Conservation (phyloP, 2,329 filamentous ascomycete genomes). For the Huntiella bhutanensis region DNA sequence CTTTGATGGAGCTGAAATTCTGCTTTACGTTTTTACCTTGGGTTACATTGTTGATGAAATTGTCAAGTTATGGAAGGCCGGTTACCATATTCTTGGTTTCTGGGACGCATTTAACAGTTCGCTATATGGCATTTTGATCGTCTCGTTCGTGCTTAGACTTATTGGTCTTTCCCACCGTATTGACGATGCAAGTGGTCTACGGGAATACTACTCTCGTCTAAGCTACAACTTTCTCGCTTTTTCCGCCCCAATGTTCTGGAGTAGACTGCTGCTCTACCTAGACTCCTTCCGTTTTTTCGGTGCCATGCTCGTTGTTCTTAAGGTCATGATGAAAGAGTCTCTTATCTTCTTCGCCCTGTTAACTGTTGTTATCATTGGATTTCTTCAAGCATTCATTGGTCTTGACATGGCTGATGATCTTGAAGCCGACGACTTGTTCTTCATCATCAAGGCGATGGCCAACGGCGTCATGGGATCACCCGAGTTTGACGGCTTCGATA, state of each 20-base stretch:
- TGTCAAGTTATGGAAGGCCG: constrained; percentile 85
- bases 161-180: constrained; percentile 50
- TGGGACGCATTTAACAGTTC: constrained; percentile 91
- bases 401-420: constrained; percentile 68
- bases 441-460: constrained; percentile 65
- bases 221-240: constrained; percentile 93
- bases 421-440: constrained; percentile 45
- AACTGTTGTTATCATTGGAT: constrained; percentile 63
- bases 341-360: constrained; percentile 92
- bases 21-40: constrained; percentile 79
- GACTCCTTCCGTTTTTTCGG: constrained; percentile 93
- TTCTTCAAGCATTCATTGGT: constrained; percentile 86
- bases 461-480: constrained; percentile 85
- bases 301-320: constrained; percentile 91
- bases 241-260: constrained; percentile 92
- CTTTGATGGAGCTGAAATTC: constrained; percentile 62
- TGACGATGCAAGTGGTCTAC: constrained; percentile 16
- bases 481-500: constrained; percentile 74
- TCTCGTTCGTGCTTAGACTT: constrained; percentile 63
- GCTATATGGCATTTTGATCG: constrained; percentile 59
- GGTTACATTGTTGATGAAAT: constrained; percentile 81
- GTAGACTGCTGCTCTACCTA: constrained; percentile 74
- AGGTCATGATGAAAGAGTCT: constrained; percentile 86
- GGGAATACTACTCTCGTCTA: constrained; percentile 52
- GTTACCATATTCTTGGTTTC: constrained; percentile 77